Conservation (phyloP, 2,329 filamentous ascomycete species). For the Paracorniculantispora psalliotae region DNA sequence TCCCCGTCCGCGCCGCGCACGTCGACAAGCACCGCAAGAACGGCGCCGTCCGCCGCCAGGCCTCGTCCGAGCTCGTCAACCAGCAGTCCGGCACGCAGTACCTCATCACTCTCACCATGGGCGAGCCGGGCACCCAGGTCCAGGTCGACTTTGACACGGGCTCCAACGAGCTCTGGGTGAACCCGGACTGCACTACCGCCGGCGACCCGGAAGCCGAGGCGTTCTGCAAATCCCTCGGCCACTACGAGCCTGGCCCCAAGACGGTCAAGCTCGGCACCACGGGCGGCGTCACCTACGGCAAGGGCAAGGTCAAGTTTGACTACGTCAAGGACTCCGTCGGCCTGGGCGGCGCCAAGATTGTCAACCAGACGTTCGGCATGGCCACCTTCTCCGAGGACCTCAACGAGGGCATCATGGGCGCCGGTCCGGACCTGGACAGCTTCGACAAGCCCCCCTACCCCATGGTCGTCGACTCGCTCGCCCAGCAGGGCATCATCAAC, state of each 20-base stretch:
- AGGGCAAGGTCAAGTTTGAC: conserved; percentile 45
- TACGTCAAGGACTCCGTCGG: conserved; percentile 44
- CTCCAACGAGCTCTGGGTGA: conserved; percentile 59
- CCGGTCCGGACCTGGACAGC: conserved; percentile 57
- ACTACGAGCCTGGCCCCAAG: conserved; percentile 36
- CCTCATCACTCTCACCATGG: conserved; percentile 37
- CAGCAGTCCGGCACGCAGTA: conserved; percentile 1
- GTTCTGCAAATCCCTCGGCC: conserved; percentile 43
- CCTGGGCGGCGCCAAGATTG: conserved; percentile 35
- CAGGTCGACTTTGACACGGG: conserved; percentile 55
- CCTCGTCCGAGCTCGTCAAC: conserved; percentile 1
- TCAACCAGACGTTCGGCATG: conserved; percentile 57
- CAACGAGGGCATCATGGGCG: conserved; percentile 62
- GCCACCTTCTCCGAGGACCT: conserved; percentile 47
- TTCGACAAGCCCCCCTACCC: conserved; percentile 39
- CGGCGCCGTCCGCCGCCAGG: background rate
- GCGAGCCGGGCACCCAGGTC: conserved; percentile 48
- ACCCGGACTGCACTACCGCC: conserved; percentile 48
- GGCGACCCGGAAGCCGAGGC: conserved; percentile 27
- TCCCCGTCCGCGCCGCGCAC: conserved; percentile 4
- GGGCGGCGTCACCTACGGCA: conserved; percentile 45
- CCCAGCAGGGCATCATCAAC: conserved; percentile 47
- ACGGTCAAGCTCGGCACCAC: conserved; percentile 26
- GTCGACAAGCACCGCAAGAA: background rate
- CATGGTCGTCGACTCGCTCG: conserved; percentile 49